Percentiles rank a stretch among this genome's conserved stretches.
Evolutionary conservation across 2,329 filamentous ascomycete species (phyloP).

Genomic region (Claviceps spartinae): DNA sequence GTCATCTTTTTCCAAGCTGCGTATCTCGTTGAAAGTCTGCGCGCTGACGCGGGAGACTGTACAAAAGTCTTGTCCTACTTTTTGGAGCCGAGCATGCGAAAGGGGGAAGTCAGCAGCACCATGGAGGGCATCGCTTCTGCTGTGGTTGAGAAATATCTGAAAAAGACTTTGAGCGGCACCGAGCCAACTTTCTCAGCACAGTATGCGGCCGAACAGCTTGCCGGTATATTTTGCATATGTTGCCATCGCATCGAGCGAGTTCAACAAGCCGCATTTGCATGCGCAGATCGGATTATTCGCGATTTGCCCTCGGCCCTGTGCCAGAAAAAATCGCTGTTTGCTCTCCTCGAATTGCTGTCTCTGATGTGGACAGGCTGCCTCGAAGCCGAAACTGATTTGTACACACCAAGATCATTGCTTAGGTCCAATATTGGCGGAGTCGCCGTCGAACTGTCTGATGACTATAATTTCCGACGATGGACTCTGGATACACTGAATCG

Average conservation of each 20-base stretch:
- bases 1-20: conserved; percentile 85
- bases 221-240: conserved; percentile 71
- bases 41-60: conserved; percentile 78
- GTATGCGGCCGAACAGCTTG: conserved; percentile 79
- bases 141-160: conserved; percentile 67
- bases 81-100: conserved; percentile 73
- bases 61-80: conserved; percentile 86
- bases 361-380: conserved; percentile 93
- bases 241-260: conserved; percentile 89
- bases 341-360: conserved; percentile 78
- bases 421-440: conserved; percentile 66
- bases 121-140: conserved; percentile 53
- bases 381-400: conserved; percentile 87
- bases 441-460: conserved; percentile 81
- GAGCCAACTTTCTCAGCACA: conserved; percentile 76
- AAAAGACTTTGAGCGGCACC: conserved; percentile 56
- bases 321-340: conserved; percentile 80
- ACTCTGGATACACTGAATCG: conserved; percentile 69
- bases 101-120: conserved; percentile 45
- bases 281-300: conserved; percentile 73
- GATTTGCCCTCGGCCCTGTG: conserved; percentile 83
- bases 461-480: conserved; percentile 66
- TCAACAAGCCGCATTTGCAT: conserved; percentile 71
- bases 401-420: conserved; percentile 73
- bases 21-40: conserved; percentile 75